These are phyloP conservation scores for Xylariaceae sp. DNA, from an alignment of 2,329 filamentous ascomycete genomes.

Conservation along the genomic window DNA sequence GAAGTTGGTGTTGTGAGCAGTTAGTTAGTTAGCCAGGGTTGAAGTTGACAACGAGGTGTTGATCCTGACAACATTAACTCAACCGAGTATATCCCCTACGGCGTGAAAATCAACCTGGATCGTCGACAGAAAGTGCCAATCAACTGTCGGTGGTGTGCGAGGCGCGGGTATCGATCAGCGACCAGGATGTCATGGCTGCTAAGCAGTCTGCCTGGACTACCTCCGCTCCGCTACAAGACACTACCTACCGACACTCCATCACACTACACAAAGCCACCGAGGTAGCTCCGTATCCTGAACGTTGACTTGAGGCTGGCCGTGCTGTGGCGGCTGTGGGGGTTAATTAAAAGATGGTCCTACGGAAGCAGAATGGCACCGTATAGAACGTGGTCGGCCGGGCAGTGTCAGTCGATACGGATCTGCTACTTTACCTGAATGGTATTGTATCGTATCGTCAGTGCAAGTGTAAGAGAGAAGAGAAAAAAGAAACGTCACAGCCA, in stretches of 20 bases:
- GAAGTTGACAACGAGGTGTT: too few species aligned
- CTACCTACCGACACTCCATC: neutral
- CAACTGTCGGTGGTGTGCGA: neutral
- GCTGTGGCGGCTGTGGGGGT: constrained; percentile 5
- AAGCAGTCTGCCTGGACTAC: too few species aligned
- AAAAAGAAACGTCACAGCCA: neutral
- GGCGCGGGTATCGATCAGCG: constrained; percentile 14
- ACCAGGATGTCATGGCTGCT: constrained; percentile 20
- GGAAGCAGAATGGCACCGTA: neutral
- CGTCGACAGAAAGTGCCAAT: too few species aligned
- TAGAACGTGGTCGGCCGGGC: neutral
- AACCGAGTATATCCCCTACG: too few species aligned
- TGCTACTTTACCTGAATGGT: neutral
- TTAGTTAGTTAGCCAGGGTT: too few species aligned
- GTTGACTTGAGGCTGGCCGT: constrained; percentile 15
- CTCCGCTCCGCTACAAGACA: neutral
- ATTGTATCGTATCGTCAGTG: neutral
- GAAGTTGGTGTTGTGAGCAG: too few species aligned
- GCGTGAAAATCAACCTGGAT: too few species aligned
- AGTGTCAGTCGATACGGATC: neutral
- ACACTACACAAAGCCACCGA: constrained; percentile 11
- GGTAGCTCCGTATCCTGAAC: constrained; percentile 17
- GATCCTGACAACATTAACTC: too few species aligned
- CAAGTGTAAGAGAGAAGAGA: neutral
- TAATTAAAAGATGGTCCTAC: neutral